Conservation (phyloP, 1,284 basidiomycete species). For the Marasmius fiardii region DNA sequence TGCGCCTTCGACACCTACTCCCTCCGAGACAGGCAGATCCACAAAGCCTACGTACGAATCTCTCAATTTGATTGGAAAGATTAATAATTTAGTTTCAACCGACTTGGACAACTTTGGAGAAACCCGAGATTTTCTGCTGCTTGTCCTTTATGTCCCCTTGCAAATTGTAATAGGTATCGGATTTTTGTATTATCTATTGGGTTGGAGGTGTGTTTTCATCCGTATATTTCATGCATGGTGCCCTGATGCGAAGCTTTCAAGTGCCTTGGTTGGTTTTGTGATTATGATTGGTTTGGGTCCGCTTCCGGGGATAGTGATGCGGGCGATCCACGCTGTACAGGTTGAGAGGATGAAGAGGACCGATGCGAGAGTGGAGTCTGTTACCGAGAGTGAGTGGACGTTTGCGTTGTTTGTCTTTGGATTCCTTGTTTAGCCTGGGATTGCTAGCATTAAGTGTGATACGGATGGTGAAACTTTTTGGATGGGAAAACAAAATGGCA, state of each 20-base stretch:
- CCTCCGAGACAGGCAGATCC: too few species aligned
- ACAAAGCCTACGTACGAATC: slow-evolving; percentile 18
- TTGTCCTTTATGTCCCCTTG: slow-evolving; percentile 18
- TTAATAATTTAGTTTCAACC: slow-evolving; percentile 33
- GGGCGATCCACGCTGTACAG: slow-evolving; percentile 18
- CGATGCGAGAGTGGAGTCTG: slow-evolving; percentile 19
- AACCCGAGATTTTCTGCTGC: slow-evolving; percentile 18
- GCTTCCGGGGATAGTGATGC: slow-evolving; percentile 35
- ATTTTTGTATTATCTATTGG: slow-evolving; percentile 44
- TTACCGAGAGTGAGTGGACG: slow-evolving; percentile 35
- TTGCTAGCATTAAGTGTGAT: slow-evolving; percentile 42
- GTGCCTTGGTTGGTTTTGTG: slow-evolving; percentile 50
- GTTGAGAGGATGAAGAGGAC: slow-evolving; percentile 19
- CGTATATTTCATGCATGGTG: not conserved
- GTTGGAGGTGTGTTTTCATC: slow-evolving; percentile 34
- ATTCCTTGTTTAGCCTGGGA: not conserved
- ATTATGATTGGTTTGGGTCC: slow-evolving; percentile 49
- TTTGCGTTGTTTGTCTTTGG: not conserved
- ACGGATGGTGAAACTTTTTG: slow-evolving; percentile 73
- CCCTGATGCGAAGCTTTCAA: slow-evolving; percentile 12
- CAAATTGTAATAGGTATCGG: slow-evolving; percentile 33
- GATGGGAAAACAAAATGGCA: slow-evolving; percentile 62
- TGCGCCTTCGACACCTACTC: too few species aligned
- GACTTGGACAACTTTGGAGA: slow-evolving; percentile 21
- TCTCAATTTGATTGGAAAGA: slow-evolving; percentile 32